phyloP scores from a whole-genome alignment of 2,329 filamentous ascomycete species.

The Colletotrichum sp. region DNA sequence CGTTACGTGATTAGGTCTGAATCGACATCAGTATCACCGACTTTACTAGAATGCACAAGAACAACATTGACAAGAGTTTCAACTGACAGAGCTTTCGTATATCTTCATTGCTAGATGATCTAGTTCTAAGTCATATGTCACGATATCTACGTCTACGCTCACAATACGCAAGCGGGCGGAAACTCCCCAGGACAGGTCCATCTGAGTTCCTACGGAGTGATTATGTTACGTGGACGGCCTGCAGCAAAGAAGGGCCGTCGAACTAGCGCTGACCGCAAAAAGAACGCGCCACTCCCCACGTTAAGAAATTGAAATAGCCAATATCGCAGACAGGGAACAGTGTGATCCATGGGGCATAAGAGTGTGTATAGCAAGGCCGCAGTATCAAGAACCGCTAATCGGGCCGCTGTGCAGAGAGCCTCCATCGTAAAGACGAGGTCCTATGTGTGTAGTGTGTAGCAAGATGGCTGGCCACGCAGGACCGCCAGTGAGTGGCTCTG shows the following conservation, averaged over 20 bases:
- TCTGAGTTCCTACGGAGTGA: not conserved
- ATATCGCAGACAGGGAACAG: not conserved
- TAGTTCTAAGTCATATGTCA: conserved; percentile 9
- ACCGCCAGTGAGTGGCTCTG: not conserved
- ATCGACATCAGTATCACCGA: no score
- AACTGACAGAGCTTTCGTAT: not conserved
- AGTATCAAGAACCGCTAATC: conserved; percentile 6
- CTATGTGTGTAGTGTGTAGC: conserved; percentile 8
- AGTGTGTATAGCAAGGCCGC: conserved; percentile 18
- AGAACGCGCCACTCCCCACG: not conserved
- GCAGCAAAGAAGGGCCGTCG: not conserved
- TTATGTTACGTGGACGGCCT: conserved; percentile 5
- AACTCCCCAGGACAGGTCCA: not conserved
- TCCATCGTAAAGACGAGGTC: conserved; percentile 8
- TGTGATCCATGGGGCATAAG: conserved; percentile 6
- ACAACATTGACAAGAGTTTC: no score
- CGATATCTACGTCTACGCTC: conserved; percentile 10
- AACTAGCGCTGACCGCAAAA: not conserved
- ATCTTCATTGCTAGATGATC: conserved; percentile 17
- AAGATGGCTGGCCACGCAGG: not conserved
- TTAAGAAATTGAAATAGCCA: not conserved
- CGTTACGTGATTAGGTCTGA: no score
- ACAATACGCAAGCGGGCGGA: not conserved
- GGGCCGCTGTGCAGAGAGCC: conserved; percentile 7
- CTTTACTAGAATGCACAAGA: no score